Conservation (phyloP, 1,284 basidiomycete genomes). For the Athelia sp. region DNA sequence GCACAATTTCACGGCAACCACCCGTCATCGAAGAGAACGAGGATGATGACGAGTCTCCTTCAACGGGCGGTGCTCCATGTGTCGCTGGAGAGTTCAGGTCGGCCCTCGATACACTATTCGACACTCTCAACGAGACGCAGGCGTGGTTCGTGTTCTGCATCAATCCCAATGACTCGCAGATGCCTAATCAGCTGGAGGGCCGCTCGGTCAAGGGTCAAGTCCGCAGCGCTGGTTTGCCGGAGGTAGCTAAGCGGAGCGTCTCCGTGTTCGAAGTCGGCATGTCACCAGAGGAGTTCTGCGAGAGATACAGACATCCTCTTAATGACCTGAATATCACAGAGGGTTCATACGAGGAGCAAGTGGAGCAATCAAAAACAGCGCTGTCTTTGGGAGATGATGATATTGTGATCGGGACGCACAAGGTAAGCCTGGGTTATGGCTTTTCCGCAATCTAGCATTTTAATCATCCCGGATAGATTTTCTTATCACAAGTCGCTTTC, state of each 20-base stretch:
- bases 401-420: conserved; percentile 75
- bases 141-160: conserved; percentile 91
- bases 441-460: neutral
- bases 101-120: conserved; percentile 82
- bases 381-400: conserved; percentile 70
- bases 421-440: conserved; percentile 44
- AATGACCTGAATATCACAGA: conserved; percentile 41
- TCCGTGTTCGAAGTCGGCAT: conserved; percentile 81
- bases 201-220: conserved; percentile 91
- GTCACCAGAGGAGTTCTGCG: conserved; percentile 84
- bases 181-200: conserved; percentile 92
- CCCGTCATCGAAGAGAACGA: conserved; percentile 44
- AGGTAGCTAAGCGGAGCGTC: conserved; percentile 68
- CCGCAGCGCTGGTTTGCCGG: conserved; percentile 73
- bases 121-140: conserved; percentile 88
- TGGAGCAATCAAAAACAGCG: conserved; percentile 57
- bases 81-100: conserved; percentile 86
- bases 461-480: conserved; percentile 54
- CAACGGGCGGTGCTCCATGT: conserved; percentile 49
- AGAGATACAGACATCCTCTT: conserved; percentile 70
- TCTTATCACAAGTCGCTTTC: conserved; percentile 85
- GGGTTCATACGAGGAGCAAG: conserved; percentile 46
- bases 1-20: conserved; percentile 46
- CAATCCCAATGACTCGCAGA: conserved; percentile 91
- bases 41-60: conserved; percentile 33